phyloP scores from a whole-genome alignment of 176 grass and related monocot species.

The Panicum miliaceum region DNA sequence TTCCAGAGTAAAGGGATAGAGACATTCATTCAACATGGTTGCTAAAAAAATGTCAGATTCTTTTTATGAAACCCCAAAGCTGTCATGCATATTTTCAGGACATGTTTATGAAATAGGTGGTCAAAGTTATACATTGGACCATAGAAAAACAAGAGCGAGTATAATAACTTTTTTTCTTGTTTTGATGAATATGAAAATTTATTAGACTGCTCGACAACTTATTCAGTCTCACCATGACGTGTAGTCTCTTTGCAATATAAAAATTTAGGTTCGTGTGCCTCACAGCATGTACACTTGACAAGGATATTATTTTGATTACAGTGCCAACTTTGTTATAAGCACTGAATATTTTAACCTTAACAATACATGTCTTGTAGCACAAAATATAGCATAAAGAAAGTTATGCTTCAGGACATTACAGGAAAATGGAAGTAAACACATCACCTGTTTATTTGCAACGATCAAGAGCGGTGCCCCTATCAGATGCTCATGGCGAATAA shows the following conservation, averaged over 20 bases:
- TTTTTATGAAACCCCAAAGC: constrained; percentile 1
- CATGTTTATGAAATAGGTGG: not conserved
- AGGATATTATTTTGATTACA: not conserved
- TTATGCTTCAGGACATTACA: not conserved
- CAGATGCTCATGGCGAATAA: constrained; percentile 85
- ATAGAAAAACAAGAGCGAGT: not conserved
- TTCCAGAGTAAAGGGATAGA: constrained; percentile 4
- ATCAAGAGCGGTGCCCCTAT: constrained; percentile 79
- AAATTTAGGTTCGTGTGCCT: not conserved
- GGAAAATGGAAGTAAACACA: constrained; percentile 9
- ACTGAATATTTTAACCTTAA: not conserved
- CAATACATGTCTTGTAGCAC: not conserved
- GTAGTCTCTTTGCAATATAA: not conserved
- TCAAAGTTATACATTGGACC: not conserved
- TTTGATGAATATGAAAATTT: not conserved
- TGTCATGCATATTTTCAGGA: not conserved
- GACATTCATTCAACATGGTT: not conserved
- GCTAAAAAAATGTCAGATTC: constrained; percentile 14
- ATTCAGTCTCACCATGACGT: not conserved
- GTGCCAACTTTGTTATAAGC: constrained; percentile 8
- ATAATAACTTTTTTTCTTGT: not conserved
- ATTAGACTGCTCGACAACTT: not conserved
- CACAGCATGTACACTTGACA: constrained; percentile 19
- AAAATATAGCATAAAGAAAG: constrained; percentile 6
- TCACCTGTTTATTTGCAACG: constrained; percentile 92